Base-by-base conservation (phyloP, 1,139 yeast species). In the Candida labiduridarum region DNA sequence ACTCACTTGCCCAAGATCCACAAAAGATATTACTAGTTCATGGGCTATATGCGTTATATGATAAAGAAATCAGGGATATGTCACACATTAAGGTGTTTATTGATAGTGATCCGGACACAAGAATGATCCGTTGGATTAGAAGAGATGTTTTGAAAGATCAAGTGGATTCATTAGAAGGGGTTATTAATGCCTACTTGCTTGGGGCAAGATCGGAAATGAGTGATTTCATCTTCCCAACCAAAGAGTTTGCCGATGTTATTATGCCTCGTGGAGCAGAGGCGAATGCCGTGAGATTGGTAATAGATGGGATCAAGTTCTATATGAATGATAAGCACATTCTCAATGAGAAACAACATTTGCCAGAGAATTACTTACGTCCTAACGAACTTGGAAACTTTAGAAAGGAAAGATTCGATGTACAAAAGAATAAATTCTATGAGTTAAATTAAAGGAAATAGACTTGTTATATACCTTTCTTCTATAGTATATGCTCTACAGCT, bases 81-180 rank as follows among this genome's bases (percentile, higher is more conserved):
- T 84, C 94, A 0, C 76, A 83, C 3, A 74, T 91, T 59, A 86
- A 83, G 60, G 83, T 91, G 2, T 92, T 86, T 61, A 77, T 91
- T n/a, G 95, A 89, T 58, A 80, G 92, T 56, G 97, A 92, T 64
- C 83, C 95, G 1, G 98, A 92, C 64, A 83, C 89, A 4, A 72
- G 97, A 52, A 70, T 92, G 44, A 85, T 89, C 14, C 78, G 96
- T 54, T 84, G 94, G 89, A 87, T 84, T 39, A 63, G 74, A 53
- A 61, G 78, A 50, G 79, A 79, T 50, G 80, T 78, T 1, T 49
- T 76, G 15, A 56, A 60, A 10, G 57, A 59, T 0, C 51, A 53
- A 16, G 31, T 52, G 40, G 39, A 68, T 27, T 59, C 61, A 42
- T 68, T 89, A 49, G 82, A 81, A 42, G 62, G 66, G 0, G 74